Evolutionary conservation across 306 rosid species (phyloP).

Genomic region (Quercus suber): DNA sequence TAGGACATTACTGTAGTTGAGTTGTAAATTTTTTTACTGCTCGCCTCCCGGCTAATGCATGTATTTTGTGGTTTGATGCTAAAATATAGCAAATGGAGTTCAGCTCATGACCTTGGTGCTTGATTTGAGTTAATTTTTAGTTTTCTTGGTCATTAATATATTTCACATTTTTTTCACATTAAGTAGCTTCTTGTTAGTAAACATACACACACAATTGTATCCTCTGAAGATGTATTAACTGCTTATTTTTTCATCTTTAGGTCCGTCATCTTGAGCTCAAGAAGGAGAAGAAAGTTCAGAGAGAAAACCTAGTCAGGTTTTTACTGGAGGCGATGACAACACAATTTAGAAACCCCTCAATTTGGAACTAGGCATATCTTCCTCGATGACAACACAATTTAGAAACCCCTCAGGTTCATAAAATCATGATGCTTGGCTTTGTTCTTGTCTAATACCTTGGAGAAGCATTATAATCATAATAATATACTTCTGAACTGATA

Average conservation of each 20-base stretch:
- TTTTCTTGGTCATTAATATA: not conserved
- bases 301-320: constrained; percentile 59
- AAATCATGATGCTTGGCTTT: constrained; percentile 22
- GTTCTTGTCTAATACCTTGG: constrained; percentile 7
- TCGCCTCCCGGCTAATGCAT: too few species aligned
- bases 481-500: not conserved
- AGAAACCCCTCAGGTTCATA: not conserved
- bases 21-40: too few species aligned
- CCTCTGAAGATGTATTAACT: constrained; percentile 14
- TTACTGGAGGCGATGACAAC: constrained; percentile 66
- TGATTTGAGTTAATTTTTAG: not conserved
- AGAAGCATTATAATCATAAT: not conserved
- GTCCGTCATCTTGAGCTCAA: constrained; percentile 90
- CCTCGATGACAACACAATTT: constrained; percentile 7
- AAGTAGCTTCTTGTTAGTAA: not conserved
- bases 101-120: not conserved
- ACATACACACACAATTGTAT: not conserved
- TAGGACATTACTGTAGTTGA: too few species aligned
- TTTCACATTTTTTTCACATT: not conserved
- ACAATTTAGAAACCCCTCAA: constrained; percentile 75
- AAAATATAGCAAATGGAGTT: not conserved
- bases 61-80: too few species aligned
- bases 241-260: constrained; percentile 39
- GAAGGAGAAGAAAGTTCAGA: constrained; percentile 72
- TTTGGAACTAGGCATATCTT: constrained; percentile 54